Conservation (phyloP, 805 yeast genomes). For the Candida maesae region DNA sequence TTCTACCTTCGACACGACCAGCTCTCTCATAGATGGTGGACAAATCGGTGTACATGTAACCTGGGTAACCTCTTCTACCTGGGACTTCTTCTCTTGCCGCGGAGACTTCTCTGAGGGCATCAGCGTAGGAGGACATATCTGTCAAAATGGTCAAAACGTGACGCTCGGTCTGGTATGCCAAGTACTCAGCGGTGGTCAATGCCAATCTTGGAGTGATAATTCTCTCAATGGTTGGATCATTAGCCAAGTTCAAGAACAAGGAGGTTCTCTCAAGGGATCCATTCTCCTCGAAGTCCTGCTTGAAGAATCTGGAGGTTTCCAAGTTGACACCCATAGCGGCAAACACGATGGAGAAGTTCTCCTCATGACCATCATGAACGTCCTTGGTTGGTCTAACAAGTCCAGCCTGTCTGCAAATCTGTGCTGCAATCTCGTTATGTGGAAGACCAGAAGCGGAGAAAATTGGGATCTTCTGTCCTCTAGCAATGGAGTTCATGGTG, state of each 20-base stretch:
- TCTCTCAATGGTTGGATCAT: constrained; percentile 99
- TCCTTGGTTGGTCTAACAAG: constrained; percentile 99
- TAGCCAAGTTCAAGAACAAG: constrained; percentile 93
- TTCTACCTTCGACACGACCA: constrained; percentile 99
- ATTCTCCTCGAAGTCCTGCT: constrained; percentile 98
- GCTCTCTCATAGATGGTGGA: constrained; percentile 99
- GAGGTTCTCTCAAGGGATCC: constrained; percentile 98
- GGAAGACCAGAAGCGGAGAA: constrained; percentile 99
- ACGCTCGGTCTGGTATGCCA: constrained; percentile 98
- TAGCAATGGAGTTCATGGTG: constrained; percentile 98
- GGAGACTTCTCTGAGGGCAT: constrained; percentile 98
- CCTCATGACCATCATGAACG: constrained; percentile 99
- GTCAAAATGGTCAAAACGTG: constrained; percentile 97
- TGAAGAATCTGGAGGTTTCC: constrained; percentile 97
- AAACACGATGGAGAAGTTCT: constrained; percentile 96
- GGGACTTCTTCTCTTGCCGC: constrained; percentile 99
- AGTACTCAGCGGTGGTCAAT: constrained; percentile 95
- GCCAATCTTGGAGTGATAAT: constrained; percentile 99
- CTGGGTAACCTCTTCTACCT: constrained; percentile 99
- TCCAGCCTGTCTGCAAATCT: constrained; percentile 99
- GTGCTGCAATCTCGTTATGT: constrained; percentile 99
- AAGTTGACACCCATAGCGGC: constrained; percentile 99
- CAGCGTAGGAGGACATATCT: constrained; percentile 99
- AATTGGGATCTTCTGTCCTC: constrained; percentile 99
- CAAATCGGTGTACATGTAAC: constrained; percentile 99